A percentile compares a stretch with the other conserved stretches of the same genome.
phyloP scores from a whole-genome alignment of 805 yeast genomes.

The Cyberlindnera suaveolens region DNA sequence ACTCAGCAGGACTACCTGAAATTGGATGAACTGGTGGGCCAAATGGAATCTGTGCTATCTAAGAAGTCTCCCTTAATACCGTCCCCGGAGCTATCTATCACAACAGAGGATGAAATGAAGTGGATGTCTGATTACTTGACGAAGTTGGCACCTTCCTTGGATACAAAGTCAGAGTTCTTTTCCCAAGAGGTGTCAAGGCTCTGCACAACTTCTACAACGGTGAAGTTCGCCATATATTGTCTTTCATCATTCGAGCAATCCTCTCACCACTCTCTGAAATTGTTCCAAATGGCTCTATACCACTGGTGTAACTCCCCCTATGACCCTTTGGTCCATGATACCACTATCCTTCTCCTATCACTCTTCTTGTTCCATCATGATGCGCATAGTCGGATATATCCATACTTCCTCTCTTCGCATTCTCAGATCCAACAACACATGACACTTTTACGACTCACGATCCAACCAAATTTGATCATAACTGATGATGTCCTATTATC shows the following conservation, averaged over 20 bases:
- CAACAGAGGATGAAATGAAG: conserved; percentile 4
- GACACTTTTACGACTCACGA: conserved; percentile 6
- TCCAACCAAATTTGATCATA: conserved; percentile 2
- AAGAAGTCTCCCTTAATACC: background rate
- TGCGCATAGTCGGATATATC: conserved; percentile 3
- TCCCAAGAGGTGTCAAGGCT: conserved; percentile 2
- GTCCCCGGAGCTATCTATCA: background rate
- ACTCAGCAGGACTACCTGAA: background rate
- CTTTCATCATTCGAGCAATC: background rate
- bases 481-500: conserved; percentile 1
- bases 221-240: conserved; percentile 4
- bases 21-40: background rate
- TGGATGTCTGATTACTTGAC: conserved; percentile 4
- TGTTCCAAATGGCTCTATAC: background rate
- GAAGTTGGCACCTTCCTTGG: conserved; percentile 6
- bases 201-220: background rate
- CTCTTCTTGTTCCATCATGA: conserved; percentile 6
- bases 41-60: background rate
- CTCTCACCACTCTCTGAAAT: background rate
- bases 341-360: conserved; percentile 5
- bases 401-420: background rate
- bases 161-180: conserved; percentile 2
- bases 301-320: background rate
- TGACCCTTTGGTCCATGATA: background rate
- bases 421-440: conserved; percentile 4